Evolutionary conservation across 768 basidiomycete species (phyloP).

Genomic region (Cystobasidium tubakii): DNA sequence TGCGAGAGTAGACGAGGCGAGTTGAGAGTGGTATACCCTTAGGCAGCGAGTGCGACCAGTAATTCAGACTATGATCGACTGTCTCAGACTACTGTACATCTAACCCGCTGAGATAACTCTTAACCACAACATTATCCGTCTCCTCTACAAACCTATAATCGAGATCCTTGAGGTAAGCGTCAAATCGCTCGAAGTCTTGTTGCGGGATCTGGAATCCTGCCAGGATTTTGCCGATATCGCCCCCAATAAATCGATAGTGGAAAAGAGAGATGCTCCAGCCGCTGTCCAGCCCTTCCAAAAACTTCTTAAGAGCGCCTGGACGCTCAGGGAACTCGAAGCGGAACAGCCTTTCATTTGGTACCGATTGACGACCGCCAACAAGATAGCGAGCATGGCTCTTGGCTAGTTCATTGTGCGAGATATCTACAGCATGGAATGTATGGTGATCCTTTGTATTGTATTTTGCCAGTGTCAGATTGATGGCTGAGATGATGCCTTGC

Average conservation of each 20-base stretch:
- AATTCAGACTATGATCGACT: background rate
- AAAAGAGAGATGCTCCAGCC: conserved; percentile 95
- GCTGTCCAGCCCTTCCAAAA: conserved; percentile 70
- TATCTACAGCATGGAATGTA: conserved; percentile 59
- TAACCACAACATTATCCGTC: conserved; percentile 79
- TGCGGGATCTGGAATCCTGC: conserved; percentile 87
- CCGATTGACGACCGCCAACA: conserved; percentile 74
- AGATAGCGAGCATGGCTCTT: conserved; percentile 92
- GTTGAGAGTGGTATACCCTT: background rate
- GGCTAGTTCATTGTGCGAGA: conserved; percentile 90
- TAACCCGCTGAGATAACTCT: conserved; percentile 48
- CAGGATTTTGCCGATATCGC: conserved; percentile 85
- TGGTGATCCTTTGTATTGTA: conserved; percentile 53
- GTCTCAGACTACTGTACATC: background rate
- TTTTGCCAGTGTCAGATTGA: conserved; percentile 57
- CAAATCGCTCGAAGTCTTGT: conserved; percentile 62
- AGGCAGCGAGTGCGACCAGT: background rate
- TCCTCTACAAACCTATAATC: conserved; percentile 89
- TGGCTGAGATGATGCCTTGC: conserved; percentile 49
- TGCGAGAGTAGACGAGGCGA: background rate
- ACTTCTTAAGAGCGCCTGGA: conserved; percentile 81
- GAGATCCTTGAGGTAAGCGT: conserved; percentile 66
- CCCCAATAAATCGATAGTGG: conserved; percentile 96
- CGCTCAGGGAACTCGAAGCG: conserved; percentile 97
- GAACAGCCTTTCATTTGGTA: conserved; percentile 79